Base-by-base conservation (phyloP, 2,329 filamentous ascomycete species). In the Colletotrichum cereale region DNA sequence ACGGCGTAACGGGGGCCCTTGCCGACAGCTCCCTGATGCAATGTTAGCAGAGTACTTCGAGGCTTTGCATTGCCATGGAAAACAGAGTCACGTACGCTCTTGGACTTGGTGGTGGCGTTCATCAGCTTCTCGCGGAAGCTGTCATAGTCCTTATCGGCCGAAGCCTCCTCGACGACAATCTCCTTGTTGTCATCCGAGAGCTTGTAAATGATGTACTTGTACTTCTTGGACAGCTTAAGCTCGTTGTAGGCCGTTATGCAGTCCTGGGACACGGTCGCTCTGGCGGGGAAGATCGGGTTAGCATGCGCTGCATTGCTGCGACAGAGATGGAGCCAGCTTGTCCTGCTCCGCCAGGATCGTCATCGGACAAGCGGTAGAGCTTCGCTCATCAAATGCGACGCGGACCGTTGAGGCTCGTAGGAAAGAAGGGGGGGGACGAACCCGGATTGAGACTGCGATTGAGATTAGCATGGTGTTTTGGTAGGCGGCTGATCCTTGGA, bases 191-290 rank as follows among this genome's bases (percentile, higher is more conserved):
- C 89, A 84, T 95, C 92, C 75, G 91, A 92, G 81, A 96, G 90
- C 88, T 95, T 94, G 91, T 89, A 96, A 87, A 96, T 90, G 86
- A 96, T 92, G 88, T 89, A 97, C 86, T 94, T 95, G 86, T 90
- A 87, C 86, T 90, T 90, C 85, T 95, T 95, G 84, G 84, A 87
- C 77, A 95, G 90, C 90, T 96, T 96, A 76, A 96, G 89, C 77
- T 95, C 91, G 84, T 95, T 94, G 89, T 92, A 96, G 72, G 86
- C 83, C 76, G 82, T 81, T 81, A 90, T 89, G 88, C 92, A 95
- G 72, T 95, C 92, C 80, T 89, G 87, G 75, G 88, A 85, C 78
- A 95, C 90, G 81, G 87, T 87, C 77, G 92, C 92, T 88, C 92
- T 95, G 83, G 68, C 58, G 5, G n/a, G 55, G 42, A 44, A 53